phyloP scores from a whole-genome alignment of 768 basidiomycete species.

The Albatrellus ellisii region DNA sequence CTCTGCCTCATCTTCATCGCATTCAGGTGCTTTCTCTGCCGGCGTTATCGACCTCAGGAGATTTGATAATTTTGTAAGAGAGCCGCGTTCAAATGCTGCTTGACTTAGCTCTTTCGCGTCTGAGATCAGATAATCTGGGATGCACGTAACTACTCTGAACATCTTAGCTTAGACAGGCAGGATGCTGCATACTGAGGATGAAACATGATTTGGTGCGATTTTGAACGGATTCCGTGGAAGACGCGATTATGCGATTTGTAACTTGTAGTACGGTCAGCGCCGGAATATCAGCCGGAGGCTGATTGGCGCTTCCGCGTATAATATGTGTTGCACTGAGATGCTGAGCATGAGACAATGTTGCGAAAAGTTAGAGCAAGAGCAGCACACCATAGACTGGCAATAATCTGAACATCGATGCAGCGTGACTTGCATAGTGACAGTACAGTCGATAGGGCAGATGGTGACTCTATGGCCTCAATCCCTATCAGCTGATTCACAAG shows the following conservation, averaged over 20 bases:
- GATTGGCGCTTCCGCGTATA: conserved; percentile 34
- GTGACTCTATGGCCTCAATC: conserved; percentile 5
- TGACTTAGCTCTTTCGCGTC: conserved; percentile 60
- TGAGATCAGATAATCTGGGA: conserved; percentile 47
- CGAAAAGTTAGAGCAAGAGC: neutral
- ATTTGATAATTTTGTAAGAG: conserved; percentile 38
- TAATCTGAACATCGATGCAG: conserved; percentile 47
- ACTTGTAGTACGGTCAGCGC: conserved; percentile 57
- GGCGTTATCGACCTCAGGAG: conserved; percentile 45
- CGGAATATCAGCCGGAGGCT: conserved; percentile 31
- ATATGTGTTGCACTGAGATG: conserved; percentile 42
- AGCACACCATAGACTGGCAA: conserved; percentile 55
- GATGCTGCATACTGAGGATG: conserved; percentile 48
- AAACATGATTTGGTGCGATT: conserved; percentile 60
- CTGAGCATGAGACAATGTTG: conserved; percentile 1
- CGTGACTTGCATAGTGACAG: conserved; percentile 46
- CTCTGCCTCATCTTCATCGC: conserved; percentile 64
- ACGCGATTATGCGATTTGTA: conserved; percentile 44
- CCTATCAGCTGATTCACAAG: neutral
- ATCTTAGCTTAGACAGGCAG: neutral
- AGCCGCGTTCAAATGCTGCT: conserved; percentile 57
- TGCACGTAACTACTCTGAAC: neutral
- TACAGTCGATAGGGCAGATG: conserved; percentile 29
- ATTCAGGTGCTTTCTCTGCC: conserved; percentile 29
- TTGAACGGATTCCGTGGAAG: conserved; percentile 26